Evolutionary conservation across 768 basidiomycete genomes (phyloP).

Genomic region (Naganishia vaughanmartiniae): DNA sequence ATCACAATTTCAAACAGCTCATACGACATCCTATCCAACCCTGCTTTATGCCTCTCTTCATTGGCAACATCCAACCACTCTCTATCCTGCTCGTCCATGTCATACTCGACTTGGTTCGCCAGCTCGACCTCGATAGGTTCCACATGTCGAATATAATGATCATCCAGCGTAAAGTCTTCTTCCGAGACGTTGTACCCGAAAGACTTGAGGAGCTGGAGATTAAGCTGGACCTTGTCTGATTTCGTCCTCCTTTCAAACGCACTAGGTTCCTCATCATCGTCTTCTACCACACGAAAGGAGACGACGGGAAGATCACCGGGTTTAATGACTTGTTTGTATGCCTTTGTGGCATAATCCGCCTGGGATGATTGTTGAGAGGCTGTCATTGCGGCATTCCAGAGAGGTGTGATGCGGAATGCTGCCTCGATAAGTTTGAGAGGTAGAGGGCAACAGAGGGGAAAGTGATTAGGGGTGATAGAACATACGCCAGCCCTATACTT

Average conservation of each 20-base stretch:
- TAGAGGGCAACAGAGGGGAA: background rate
- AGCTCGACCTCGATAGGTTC: conserved; percentile 92
- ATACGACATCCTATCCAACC: conserved; percentile 68
- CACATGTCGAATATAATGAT: conserved; percentile 81
- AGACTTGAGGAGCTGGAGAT: background rate
- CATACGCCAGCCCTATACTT: background rate
- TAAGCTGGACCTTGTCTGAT: conserved; percentile 14
- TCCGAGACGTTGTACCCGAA: conserved; percentile 18
- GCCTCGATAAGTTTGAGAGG: background rate
- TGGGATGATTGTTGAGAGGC: conserved; percentile 3
- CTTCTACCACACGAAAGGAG: conserved; percentile 43
- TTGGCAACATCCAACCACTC: conserved; percentile 91
- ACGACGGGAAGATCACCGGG: conserved; percentile 44
- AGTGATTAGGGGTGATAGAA: background rate
- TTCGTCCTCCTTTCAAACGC: conserved; percentile 27
- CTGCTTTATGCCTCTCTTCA: conserved; percentile 68
- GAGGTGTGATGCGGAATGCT: background rate
- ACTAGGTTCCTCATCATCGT: conserved; percentile 40
- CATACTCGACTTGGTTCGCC: conserved; percentile 91
- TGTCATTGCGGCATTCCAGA: conserved; percentile 19
- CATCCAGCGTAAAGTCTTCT: conserved; percentile 65
- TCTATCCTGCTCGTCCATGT: conserved; percentile 99
- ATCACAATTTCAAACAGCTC: conserved; percentile 94
- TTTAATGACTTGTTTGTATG: conserved; percentile 16
- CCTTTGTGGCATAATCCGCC: conserved; percentile 19